phyloP scores from a whole-genome alignment of 495 filamentous ascomycete genomes.

The Aspergillus bridgeri region DNA sequence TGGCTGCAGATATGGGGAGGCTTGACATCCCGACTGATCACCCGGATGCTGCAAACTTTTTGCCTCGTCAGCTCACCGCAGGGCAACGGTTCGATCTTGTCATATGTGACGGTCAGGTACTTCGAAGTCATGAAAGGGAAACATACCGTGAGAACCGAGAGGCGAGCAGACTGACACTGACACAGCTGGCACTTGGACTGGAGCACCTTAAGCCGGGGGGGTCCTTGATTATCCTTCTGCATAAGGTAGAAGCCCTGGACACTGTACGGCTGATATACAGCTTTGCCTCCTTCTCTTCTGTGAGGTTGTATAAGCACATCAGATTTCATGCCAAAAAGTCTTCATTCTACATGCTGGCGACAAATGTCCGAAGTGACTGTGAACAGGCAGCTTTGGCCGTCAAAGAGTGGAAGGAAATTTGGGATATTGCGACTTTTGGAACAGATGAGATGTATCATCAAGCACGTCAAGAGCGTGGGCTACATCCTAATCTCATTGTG shows the following conservation, averaged over 20 bases:
- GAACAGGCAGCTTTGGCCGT: constrained; percentile 36
- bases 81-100: constrained; percentile 47
- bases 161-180: constrained; percentile 32
- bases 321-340: constrained; percentile 39
- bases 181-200: constrained; percentile 49
- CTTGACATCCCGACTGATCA: constrained; percentile 38
- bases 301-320: constrained; percentile 48
- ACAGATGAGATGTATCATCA: constrained; percentile 17
- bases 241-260: constrained; percentile 44
- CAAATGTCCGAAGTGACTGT: constrained; percentile 33
- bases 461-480: constrained; percentile 10
- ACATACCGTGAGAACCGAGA: constrained; percentile 42
- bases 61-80: constrained; percentile 15
- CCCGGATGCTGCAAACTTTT: constrained; percentile 41
- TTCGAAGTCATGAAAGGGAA: constrained; percentile 43
- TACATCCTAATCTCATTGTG: constrained; percentile 30
- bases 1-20: constrained; percentile 49
- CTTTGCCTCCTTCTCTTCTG: constrained; percentile 41
- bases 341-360: constrained; percentile 57
- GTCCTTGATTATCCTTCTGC: constrained; percentile 48
- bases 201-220: constrained; percentile 43
- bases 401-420: constrained; percentile 37
- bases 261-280: constrained; percentile 37
- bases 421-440: constrained; percentile 47
- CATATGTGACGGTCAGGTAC: constrained; percentile 56